Conservation (phyloP, 768 basidiomycete genomes). For the Tricholoma sp. region DNA sequence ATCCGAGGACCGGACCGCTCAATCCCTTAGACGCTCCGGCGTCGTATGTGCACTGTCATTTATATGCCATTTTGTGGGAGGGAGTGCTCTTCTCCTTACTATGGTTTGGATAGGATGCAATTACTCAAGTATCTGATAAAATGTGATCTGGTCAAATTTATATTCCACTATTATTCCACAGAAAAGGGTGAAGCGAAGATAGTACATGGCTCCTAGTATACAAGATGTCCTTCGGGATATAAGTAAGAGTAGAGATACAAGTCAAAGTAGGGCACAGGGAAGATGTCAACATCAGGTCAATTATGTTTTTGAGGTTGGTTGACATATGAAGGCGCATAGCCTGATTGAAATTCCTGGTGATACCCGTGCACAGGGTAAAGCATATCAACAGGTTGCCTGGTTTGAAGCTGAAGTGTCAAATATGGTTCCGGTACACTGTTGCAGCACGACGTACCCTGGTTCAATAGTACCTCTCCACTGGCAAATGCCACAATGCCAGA, state of each 20-base stretch:
- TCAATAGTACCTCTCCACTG: constrained; percentile 54
- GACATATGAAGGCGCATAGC: constrained; percentile 38
- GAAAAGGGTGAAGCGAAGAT: no score
- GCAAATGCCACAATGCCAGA: constrained; percentile 73
- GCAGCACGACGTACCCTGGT: constrained; percentile 35
- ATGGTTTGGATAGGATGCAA: constrained; percentile 3
- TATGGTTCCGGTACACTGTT: not conserved
- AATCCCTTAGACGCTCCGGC: constrained; percentile 2
- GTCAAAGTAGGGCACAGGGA: not conserved
- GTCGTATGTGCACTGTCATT: constrained; percentile 7
- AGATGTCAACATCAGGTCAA: not conserved
- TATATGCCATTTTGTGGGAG: constrained; percentile 7
- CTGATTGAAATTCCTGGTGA: constrained; percentile 27
- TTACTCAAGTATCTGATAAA: not conserved
- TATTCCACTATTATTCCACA: not conserved
- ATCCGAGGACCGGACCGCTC: constrained; percentile 37
- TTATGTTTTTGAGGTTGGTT: constrained; percentile 16
- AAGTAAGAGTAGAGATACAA: not conserved
- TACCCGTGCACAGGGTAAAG: constrained; percentile 19
- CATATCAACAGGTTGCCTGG: constrained; percentile 24
- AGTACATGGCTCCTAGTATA: no score
- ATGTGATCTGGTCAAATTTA: not conserved
- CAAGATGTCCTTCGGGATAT: not conserved
- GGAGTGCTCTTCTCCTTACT: constrained; percentile 4
- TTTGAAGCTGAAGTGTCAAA: not conserved